Evolutionary conservation across 2,329 filamentous ascomycete genomes (phyloP), one percentile per base, ranked within the genome.

Genomic region (Monilinia vaccinii-corymbosi): DNA sequence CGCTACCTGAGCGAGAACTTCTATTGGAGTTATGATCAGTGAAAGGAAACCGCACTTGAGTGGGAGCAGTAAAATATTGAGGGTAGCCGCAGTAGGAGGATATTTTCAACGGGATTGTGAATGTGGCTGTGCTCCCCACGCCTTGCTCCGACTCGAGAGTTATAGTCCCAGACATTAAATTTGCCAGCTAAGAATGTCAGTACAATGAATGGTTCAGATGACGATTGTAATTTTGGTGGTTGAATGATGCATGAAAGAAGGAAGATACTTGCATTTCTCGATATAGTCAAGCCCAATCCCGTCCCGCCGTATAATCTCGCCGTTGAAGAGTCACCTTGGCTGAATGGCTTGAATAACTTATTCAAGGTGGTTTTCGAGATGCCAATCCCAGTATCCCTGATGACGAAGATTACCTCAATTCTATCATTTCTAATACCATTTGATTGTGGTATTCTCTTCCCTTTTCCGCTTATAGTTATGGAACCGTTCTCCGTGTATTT

Each of bases 241-340:
- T 31, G 18, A 45, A 45, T 4, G 25, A 32, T 42, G 18, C 42
- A 14, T 23, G 4, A 36, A 18, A 32, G 18, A 32, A 18, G 11
- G 18, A 44, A 18, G 11, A 32, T 4, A 44, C 64, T 60, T 38
- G 66, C 66, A 59, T 68, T 68, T 55, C 62, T 65, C 5, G 85
- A 89, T 64, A 93, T 91, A 71, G 91, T 92, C 0, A 93, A 76
- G 0, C 89, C 89, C 0, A 93, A 77, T 0, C 89, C 89, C 0
- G 85, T 89, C 0, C 89, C 89, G 18, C 89, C 89, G 64, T 92
- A 92, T 62, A 89, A 83, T 21, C 89, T 83, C 65, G 92, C 88
- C 0, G 88, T 91, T 42, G 84, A 83, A 1, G 87, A 85, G 38
- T 85, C 89, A 0, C 87, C 88, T 72, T 93, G 89, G 10, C 87